phyloP scores from a whole-genome alignment of 164 flowering plant genomes.

The Warburgia ugandensis region DNA sequence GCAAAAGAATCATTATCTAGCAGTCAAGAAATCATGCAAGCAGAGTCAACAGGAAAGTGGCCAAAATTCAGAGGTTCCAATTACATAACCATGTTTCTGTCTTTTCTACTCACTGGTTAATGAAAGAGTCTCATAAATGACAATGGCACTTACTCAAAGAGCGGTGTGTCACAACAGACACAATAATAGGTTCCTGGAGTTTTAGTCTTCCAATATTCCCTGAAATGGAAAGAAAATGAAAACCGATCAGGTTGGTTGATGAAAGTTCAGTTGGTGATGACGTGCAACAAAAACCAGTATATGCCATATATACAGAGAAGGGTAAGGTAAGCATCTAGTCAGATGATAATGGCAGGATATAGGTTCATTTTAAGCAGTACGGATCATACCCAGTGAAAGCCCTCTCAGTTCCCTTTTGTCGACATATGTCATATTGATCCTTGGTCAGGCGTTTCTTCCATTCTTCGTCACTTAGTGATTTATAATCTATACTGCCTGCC shows the following conservation, averaged over 20 bases:
- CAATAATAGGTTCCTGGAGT: constrained; percentile 78
- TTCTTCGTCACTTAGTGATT: constrained; percentile 62
- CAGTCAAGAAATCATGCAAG: not conserved
- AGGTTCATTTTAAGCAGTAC: not conserved
- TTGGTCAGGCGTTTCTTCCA: constrained; percentile 67
- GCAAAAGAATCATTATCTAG: not conserved
- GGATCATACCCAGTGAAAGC: constrained; percentile 70
- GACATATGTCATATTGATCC: constrained; percentile 63
- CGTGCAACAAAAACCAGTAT: too few relatives aligned
- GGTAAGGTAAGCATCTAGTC: not conserved
- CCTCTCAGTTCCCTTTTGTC: constrained; percentile 89
- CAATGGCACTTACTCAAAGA: constrained; percentile 68
- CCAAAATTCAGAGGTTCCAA: too few relatives aligned
- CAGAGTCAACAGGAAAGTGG: too few relatives aligned
- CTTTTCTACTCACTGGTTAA: not conserved
- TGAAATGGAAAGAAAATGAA: constrained; percentile 16
- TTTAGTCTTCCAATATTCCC: constrained; percentile 84
- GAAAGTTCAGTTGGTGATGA: too few relatives aligned
- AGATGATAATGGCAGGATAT: not conserved
- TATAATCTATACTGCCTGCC: constrained; percentile 25
- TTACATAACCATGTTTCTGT: too few relatives aligned
- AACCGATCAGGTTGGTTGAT: not conserved
- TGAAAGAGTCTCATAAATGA: too few relatives aligned
- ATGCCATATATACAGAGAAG: too few relatives aligned
- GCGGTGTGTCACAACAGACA: constrained; percentile 81